Evolutionary conservation across 2,329 filamentous ascomycete species (phyloP), one percentile per base, ranked within the genome.

Genomic region (Epicoccum nigrum): DNA sequence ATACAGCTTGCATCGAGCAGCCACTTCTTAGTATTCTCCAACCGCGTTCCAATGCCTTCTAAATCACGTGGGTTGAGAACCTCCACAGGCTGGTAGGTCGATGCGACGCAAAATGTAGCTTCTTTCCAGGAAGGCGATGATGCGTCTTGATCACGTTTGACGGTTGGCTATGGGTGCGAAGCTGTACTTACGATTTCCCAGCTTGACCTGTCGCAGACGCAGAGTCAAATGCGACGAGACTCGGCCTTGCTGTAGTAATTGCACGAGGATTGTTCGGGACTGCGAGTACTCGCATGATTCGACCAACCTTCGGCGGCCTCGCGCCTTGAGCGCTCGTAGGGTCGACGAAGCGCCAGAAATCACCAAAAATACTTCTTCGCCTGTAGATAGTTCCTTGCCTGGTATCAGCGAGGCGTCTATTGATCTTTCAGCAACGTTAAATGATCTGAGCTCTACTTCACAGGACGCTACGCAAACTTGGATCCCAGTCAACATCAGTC

Each of bases 201-300:
- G 74, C 56, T 60, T 76, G 46, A 75, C 74, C n/a, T 79, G 77
- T 57, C 75, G 76, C 25, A 72, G 74, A 51, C 69, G 79, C 37
- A 76, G 79, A 54, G 78, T 80, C 60, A 81, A 81, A 63, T 81
- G 79, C 60, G 78, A 80, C 51, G 78, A 81, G 62, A 67, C 65
- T 25, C 75, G 71, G 49, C 77, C 76, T 7, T 59, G 65, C 17
- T 79, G 77, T 56, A 71, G 69, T 15, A 74, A 75, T 49, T 80
- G 77, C 60, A 59, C 65, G 6, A 77, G 77, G 56, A 73, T 72
- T 17, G 66, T 70, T 23, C 70, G 75, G 34, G 68, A 70, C 27
- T 79, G 77, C 54, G 59, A 72, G 12, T 78, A 77, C 57, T 42
- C 55, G 61, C 54, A 51, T 16, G 58, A 48, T 31, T 19, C 45